A percentile compares a stretch with the other conserved stretches of the same genome.
Conservation (phyloP, 176 grass and related monocot species). For the Oryza rufipogon region DNA sequence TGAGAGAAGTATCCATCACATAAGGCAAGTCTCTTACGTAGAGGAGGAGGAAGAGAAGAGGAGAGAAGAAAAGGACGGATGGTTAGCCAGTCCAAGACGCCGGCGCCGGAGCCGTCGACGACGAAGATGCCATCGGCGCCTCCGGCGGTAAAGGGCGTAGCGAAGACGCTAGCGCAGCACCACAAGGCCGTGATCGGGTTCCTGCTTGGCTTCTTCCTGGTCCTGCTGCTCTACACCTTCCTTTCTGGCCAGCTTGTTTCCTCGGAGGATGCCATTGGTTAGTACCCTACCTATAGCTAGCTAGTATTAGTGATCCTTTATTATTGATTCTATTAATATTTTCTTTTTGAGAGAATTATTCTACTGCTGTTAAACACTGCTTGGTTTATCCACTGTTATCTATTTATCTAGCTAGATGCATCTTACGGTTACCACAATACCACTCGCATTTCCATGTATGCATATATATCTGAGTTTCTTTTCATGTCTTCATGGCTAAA, state of each 20-base stretch:
- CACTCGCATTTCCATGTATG: neutral
- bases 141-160: neutral
- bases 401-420: neutral
- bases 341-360: neutral
- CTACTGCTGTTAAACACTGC: neutral
- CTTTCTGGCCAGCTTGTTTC: conserved; percentile 25
- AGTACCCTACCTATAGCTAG: neutral
- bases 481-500: neutral
- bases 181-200: conserved; percentile 37
- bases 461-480: neutral
- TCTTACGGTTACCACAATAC: neutral
- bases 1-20: neutral
- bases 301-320: neutral
- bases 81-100: neutral
- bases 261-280: neutral
- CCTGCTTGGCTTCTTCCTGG: conserved; percentile 46
- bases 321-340: neutral
- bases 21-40: neutral
- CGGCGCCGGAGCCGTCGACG: neutral
- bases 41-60: neutral
- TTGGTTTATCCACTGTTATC: no score
- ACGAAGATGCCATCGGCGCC: no score
- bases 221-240: conserved; percentile 44
- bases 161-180: conserved; percentile 30
- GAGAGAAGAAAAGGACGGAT: neutral